Base-by-base conservation (phyloP, 202 grass and related monocot genomes). In the Alloteropsis angusta region DNA sequence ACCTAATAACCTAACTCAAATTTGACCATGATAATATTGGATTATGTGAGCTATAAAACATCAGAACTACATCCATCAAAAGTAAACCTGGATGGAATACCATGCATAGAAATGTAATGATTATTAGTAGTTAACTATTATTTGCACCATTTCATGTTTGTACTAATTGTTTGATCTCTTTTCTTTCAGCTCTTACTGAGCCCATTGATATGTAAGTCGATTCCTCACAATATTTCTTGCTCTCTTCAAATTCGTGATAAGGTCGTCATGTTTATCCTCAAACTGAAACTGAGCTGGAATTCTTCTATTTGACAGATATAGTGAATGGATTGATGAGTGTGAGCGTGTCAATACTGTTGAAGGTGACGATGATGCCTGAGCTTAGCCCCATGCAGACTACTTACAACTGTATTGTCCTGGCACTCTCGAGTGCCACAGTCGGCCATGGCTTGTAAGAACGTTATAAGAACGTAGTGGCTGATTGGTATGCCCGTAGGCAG, bases 241-340 rank as follows among this genome's bases (percentile, higher is more conserved):
- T 21, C 13, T 22, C 46, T 62, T 28, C 21, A 8, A 9, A 19
- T 34, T 17, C 4, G 0, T 66, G 21, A 21, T 21, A 55, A 38
- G 55, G 18, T 10, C 0, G 0, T n/a, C 2, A 42, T 17, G 21
- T 67, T 58, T 47, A 45, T 53, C 30, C 6, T 0, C 15, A 65
- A 19, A 19, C 19, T 37, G 43, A 1, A 55, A 71, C 48, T 76
- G 45, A 80, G 2, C 58, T 71, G 0, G 9, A 16, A 13, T 30
- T 28, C 0, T 18, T 9, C 6, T 34, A 8, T 9, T n/a, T 60
- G 6, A 81, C 84, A 95, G 92, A 87, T 92, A 95, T 73, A 95
- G 89, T n/a, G 89, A 95, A 75, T 95, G 92, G 92, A 95, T 95
- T 17, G 92, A 95, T 3, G 92, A 95, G 46, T 95, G 89, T 16